These are phyloP conservation scores for Solanum tarijense DNA, from an alignment of 257 asterid genomes.

Conservation along the genomic window DNA sequence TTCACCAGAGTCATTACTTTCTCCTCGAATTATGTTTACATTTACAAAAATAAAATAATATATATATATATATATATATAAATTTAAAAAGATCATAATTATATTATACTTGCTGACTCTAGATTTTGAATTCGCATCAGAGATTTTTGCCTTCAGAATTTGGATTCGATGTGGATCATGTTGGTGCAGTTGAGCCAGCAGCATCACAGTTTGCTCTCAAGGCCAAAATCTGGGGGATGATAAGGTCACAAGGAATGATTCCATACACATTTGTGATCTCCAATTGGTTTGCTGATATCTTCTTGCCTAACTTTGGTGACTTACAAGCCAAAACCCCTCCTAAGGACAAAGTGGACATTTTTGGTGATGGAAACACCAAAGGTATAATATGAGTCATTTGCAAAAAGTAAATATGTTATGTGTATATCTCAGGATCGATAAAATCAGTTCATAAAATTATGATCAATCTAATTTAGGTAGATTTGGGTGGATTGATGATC, in stretches of 20 bases:
- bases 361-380: slow-evolving; percentile 66
- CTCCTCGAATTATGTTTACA: not conserved
- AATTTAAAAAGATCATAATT: not conserved
- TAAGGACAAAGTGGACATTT: slow-evolving; percentile 20
- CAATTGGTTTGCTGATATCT: slow-evolving; percentile 49
- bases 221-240: slow-evolving; percentile 29
- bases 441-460: too few species aligned
- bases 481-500: not conserved
- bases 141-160: slow-evolving; percentile 71
- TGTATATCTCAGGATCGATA: not conserved
- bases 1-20: not conserved
- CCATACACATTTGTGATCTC: slow-evolving; percentile 42
- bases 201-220: slow-evolving; percentile 27
- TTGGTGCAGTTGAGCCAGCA: slow-evolving; percentile 48
- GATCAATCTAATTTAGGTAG: not conserved
- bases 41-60: too few species aligned
- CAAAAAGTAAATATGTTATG: not conserved
- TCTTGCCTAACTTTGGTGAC: slow-evolving; percentile 33
- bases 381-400: slow-evolving; percentile 21
- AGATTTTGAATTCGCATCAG: slow-evolving; percentile 12
- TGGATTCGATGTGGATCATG: slow-evolving; percentile 55
- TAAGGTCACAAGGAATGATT: slow-evolving; percentile 37
- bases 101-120: not conserved
- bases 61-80: too few species aligned
- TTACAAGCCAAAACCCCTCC: slow-evolving; percentile 36